Conservation (phyloP, 2,329 filamentous ascomycete genomes). For the Paramyrothecium roridum region DNA sequence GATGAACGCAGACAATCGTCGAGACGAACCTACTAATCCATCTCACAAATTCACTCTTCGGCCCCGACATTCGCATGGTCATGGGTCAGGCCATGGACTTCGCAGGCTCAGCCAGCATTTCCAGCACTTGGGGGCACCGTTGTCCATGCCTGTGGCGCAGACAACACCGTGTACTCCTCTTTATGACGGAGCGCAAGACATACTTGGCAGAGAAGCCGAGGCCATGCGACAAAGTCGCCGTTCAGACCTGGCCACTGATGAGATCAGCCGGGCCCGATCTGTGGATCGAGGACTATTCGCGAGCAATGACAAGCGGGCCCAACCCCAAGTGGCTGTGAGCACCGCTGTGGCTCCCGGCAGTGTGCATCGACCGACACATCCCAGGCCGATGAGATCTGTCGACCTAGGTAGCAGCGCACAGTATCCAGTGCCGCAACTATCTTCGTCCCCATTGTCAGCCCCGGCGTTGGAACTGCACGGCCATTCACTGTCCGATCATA, state of each 20-base stretch:
- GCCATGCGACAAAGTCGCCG: conserved; percentile 38
- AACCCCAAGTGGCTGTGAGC: conserved; percentile 61
- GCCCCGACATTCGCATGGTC: not conserved
- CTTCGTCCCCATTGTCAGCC: conserved; percentile 30
- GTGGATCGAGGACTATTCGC: conserved; percentile 60
- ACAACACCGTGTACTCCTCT: conserved; percentile 31
- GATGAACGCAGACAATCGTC: not conserved
- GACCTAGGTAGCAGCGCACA: conserved; percentile 30
- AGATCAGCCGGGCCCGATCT: conserved; percentile 55
- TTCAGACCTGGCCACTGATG: conserved; percentile 34
- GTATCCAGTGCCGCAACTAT: conserved; percentile 29
- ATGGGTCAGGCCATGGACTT: not conserved
- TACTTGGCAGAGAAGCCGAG: conserved; percentile 34
- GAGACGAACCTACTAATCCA: not conserved
- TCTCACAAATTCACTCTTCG: not conserved
- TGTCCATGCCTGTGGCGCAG: conserved; percentile 5
- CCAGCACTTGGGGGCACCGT: not conserved
- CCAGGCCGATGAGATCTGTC: conserved; percentile 43
- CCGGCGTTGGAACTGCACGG: conserved; percentile 36
- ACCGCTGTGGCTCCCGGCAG: conserved; percentile 60
- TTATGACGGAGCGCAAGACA: conserved; percentile 26
- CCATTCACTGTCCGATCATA: conserved; percentile 42
- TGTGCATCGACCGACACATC: conserved; percentile 44
- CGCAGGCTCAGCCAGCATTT: conserved; percentile 1
- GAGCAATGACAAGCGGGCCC: conserved; percentile 60